Percentiles rank a stretch among this genome's conserved stretches.
phyloP scores from a whole-genome alignment of 2,329 filamentous ascomycete species.

The Colletotrichum lentis region DNA sequence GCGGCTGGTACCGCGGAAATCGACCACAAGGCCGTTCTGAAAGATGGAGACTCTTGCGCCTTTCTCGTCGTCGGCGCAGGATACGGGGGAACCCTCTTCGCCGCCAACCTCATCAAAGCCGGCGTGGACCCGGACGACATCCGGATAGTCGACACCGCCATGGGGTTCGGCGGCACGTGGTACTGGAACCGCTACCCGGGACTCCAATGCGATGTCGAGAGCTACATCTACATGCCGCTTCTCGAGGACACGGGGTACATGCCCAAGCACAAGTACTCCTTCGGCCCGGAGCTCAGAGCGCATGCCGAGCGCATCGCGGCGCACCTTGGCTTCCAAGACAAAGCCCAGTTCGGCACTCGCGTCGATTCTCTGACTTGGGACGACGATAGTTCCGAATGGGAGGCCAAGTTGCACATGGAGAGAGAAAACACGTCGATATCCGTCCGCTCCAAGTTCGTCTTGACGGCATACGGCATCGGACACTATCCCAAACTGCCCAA shows the following conservation, averaged over 20 bases:
- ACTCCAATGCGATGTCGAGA: slow-evolving; percentile 65
- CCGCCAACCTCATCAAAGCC: slow-evolving; percentile 1
- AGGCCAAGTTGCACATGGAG: slow-evolving; percentile 39
- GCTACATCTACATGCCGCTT: slow-evolving; percentile 66
- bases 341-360: slow-evolving; percentile 52
- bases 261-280: slow-evolving; percentile 59
- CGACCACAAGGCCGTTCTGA: not conserved
- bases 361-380: slow-evolving; percentile 56
- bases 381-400: slow-evolving; percentile 44
- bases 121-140: slow-evolving; percentile 43
- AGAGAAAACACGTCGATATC: slow-evolving; percentile 39
- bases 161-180: slow-evolving; percentile 60
- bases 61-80: slow-evolving; percentile 1
- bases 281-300: slow-evolving; percentile 61
- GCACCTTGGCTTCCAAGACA: slow-evolving; percentile 52
- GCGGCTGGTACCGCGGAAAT: not conserved
- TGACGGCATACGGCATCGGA: slow-evolving; percentile 50
- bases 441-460: slow-evolving; percentile 47
- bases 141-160: slow-evolving; percentile 52
- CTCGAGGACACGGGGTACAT: slow-evolving; percentile 68
- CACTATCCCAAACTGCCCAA: slow-evolving; percentile 54
- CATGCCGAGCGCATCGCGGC: slow-evolving; percentile 54
- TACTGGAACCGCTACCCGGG: slow-evolving; percentile 62
- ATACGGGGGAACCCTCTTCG: slow-evolving; percentile 1
- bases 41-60: not conserved